Evolutionary conservation across 768 basidiomycete genomes (phyloP).

Genomic region (Mycena epipterygia): DNA sequence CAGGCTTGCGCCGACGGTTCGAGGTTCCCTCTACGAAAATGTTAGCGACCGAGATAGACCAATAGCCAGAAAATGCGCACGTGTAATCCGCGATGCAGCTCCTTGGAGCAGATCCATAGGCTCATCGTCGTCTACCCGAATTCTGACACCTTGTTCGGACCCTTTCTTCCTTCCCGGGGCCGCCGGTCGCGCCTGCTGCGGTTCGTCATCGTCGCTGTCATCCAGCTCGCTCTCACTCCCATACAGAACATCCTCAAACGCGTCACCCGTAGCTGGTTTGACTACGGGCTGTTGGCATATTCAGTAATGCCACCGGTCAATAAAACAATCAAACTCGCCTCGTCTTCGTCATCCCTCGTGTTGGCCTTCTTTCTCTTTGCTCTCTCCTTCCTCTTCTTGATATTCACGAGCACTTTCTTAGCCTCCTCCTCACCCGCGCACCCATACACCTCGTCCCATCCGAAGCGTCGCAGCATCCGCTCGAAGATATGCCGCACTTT

Average conservation of each 20-base stretch:
- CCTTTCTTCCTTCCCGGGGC: constrained; percentile 50
- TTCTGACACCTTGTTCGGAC: constrained; percentile 63
- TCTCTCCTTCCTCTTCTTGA: constrained; percentile 95
- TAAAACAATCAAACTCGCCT: constrained; percentile 45
- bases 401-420: constrained; percentile 90
- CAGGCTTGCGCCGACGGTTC: constrained; percentile 78
- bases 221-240: constrained; percentile 95
- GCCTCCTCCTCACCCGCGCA: constrained; percentile 84
- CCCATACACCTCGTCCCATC: constrained; percentile 85
- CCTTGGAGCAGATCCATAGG: constrained; percentile 96
- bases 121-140: constrained; percentile 90
- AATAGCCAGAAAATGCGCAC: constrained; percentile 57
- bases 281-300: constrained; percentile 48
- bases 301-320: constrained; percentile 6
- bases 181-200: constrained; percentile 38
- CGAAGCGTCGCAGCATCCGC: constrained; percentile 92
- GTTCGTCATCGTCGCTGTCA: constrained; percentile 74
- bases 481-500: constrained; percentile 99
- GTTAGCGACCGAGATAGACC: neutral
- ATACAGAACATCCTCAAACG: constrained; percentile 97
- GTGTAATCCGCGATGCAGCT: constrained; percentile 75
- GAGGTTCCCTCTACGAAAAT: constrained; percentile 55
- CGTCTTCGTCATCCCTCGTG: constrained; percentile 70
- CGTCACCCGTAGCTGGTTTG: constrained; percentile 79
- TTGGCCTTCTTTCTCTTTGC: constrained; percentile 89